These are phyloP conservation scores for Celoporthe dispersa DNA, from an alignment of 2,329 filamentous ascomycete genomes.

Conservation along the genomic window DNA sequence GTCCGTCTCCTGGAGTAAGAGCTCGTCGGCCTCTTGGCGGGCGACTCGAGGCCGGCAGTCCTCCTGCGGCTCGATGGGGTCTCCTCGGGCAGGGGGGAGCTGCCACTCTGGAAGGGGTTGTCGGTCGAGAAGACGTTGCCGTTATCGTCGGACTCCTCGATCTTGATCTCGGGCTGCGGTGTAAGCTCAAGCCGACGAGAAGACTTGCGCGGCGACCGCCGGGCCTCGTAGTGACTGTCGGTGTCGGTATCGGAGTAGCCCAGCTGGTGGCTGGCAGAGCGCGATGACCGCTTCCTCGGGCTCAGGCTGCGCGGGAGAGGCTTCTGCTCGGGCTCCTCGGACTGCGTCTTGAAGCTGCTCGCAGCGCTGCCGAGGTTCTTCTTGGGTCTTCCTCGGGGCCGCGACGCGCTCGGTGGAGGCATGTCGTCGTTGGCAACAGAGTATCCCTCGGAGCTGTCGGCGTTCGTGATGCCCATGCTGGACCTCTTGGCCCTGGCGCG, in stretches of 20 bases:
- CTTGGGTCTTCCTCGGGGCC: slow-evolving; percentile 38
- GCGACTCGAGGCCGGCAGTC: slow-evolving; percentile 47
- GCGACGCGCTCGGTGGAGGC: slow-evolving; percentile 50
- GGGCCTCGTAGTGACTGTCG: slow-evolving; percentile 39
- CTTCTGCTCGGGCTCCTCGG: slow-evolving; percentile 52
- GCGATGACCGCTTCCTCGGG: slow-evolving; percentile 58
- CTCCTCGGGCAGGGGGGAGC: slow-evolving; percentile 64
- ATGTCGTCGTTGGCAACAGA: slow-evolving; percentile 63
- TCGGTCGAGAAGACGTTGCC: slow-evolving; percentile 81
- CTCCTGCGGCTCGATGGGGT: slow-evolving; percentile 55
- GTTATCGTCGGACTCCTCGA: slow-evolving; percentile 58
- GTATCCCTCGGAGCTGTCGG: slow-evolving; percentile 68
- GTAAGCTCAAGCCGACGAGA: slow-evolving; percentile 37
- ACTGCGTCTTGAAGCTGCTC: slow-evolving; percentile 53
- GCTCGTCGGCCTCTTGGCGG: slow-evolving; percentile 46
- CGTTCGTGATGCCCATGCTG: slow-evolving; percentile 80
- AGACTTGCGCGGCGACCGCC: slow-evolving; percentile 24
- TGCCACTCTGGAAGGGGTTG: slow-evolving; percentile 91
- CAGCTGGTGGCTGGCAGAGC: slow-evolving; percentile 59
- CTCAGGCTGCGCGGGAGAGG: slow-evolving; percentile 45
- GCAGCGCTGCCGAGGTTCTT: slow-evolving; percentile 61
- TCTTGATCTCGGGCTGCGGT: slow-evolving; percentile 52
- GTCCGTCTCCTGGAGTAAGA: slow-evolving; percentile 50
- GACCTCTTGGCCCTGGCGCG: slow-evolving; percentile 82
- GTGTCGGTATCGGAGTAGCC: slow-evolving; percentile 57